Evolutionary conservation across 805 yeast genomes (phyloP), one percentile per base, ranked within the genome.

Genomic region (Pichia gijzeniarum): DNA sequence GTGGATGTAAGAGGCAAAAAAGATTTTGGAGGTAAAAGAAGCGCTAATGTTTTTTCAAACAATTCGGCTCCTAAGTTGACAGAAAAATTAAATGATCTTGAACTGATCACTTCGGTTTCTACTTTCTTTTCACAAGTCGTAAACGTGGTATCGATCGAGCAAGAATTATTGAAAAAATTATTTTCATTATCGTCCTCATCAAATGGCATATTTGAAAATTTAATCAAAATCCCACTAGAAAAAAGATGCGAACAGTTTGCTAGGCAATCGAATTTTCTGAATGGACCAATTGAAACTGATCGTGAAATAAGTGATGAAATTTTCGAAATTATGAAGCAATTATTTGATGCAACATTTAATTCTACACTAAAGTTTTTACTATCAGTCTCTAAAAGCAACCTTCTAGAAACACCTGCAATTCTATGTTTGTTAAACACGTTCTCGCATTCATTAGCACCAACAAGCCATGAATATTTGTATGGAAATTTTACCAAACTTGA

Each of bases 391-490:
- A 58, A 72, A 61, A 53, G 58, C 14, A 66, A 69, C 33, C 64
- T 65, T 33, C 57, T 72, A 10, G 68, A 70, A 28, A 61, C 67
- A 14, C 77, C 81, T 1, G 62, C 68, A 3, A 53, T 76, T 1
- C 49, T 73, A 38, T 53, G 70, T 1, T 59, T 69, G 33, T 52
- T 78, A 9, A 81, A 79, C 47, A 53, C 62, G 21, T 60, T 65
- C n/a, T 53, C 62, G 5, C 54, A 53, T 20, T 57, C 54, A 10
- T 57, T 70, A 17, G 72, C 72, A 9, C 64, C 75, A 8, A 68
- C 82, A 1, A 76, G 77, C 58, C 89, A 82, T 56, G 95, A 85
- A 51, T 86, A 73, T 53, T 64, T 74, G 18, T 66, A 75, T 48
- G 69, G 72, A 34, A 67, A 73, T 43, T 67, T 82, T 49, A 69